Conservation (phyloP, 2,329 filamentous ascomycete species). For the Diaporthe vaccinii region DNA sequence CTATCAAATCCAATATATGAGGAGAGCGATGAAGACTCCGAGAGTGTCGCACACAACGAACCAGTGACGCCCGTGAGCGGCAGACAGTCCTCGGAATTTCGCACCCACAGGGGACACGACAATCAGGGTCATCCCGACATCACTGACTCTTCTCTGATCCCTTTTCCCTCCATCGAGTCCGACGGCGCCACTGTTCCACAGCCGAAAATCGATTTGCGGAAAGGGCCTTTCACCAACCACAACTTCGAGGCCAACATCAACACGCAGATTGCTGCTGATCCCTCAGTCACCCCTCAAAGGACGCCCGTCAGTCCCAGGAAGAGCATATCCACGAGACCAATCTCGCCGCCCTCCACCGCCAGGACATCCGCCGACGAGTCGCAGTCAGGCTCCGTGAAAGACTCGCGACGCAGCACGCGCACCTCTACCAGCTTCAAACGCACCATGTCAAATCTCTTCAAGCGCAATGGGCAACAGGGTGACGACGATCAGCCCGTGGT, state of each 20-base stretch:
- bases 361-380: constrained; percentile 44
- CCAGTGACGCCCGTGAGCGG: constrained; percentile 73
- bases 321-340: constrained; percentile 19
- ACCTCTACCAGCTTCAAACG: constrained; percentile 61
- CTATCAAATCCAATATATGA: constrained; percentile 67
- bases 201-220: constrained; percentile 27
- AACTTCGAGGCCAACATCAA: constrained; percentile 20
- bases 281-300: constrained; percentile 12
- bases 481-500: constrained; percentile 46
- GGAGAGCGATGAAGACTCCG: constrained; percentile 68
- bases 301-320: not conserved
- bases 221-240: constrained; percentile 33
- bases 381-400: constrained; percentile 49
- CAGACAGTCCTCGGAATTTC: constrained; percentile 69
- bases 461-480: constrained; percentile 54
- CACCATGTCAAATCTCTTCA: constrained; percentile 59
- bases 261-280: constrained; percentile 19
- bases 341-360: constrained; percentile 35
- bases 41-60: constrained; percentile 71
- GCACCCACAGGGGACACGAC: constrained; percentile 57
- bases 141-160: constrained; percentile 47
- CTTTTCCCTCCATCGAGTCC: constrained; percentile 37
- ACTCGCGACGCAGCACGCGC: constrained; percentile 57
- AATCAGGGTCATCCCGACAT: constrained; percentile 44
- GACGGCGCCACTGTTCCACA: constrained; percentile 29